phyloP scores from a whole-genome alignment of 768 basidiomycete genomes.

The Heimioporus sp. region DNA sequence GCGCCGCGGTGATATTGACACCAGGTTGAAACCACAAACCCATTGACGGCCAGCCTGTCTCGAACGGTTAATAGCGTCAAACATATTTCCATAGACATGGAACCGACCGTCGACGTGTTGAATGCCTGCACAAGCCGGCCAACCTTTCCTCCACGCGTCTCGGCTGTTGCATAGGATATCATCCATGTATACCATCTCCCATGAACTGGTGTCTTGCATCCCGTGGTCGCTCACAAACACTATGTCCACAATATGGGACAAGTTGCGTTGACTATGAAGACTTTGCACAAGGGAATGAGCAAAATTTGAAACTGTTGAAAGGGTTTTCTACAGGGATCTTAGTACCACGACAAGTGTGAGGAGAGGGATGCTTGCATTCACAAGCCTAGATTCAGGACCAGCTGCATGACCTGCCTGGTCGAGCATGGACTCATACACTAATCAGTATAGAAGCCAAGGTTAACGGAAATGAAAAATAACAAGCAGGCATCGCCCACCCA shows the following conservation, averaged over 20 bases:
- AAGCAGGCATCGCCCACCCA: conserved; percentile 40
- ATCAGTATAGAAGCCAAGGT: neutral
- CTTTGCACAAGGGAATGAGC: conserved; percentile 43
- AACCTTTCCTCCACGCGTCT: conserved; percentile 6
- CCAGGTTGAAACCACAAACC: conserved; percentile 69
- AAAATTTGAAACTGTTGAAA: conserved; percentile 65
- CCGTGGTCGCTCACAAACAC: conserved; percentile 87
- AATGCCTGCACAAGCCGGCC: conserved; percentile 11
- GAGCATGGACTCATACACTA: conserved; percentile 80
- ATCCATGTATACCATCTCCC: conserved; percentile 74
- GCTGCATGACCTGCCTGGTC: conserved; percentile 77
- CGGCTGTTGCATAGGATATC: conserved; percentile 29
- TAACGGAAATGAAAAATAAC: neutral
- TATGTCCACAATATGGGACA: conserved; percentile 78
- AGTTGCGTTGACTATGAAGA: conserved; percentile 65
- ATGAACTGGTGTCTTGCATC: conserved; percentile 81
- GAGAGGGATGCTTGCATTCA: conserved; percentile 52
- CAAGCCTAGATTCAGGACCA: conserved; percentile 61
- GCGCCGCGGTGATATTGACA: conserved; percentile 53
- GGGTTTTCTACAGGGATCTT: conserved; percentile 48
- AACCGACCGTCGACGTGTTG: conserved; percentile 12
- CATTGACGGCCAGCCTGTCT: conserved; percentile 85
- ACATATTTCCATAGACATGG: neutral
- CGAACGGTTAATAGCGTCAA: neutral
- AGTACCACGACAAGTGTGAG: neutral